These are phyloP conservation scores for Chrysopogon serrulatus DNA, from an alignment of 176 grass and related monocot species.

Conservation along the genomic window DNA sequence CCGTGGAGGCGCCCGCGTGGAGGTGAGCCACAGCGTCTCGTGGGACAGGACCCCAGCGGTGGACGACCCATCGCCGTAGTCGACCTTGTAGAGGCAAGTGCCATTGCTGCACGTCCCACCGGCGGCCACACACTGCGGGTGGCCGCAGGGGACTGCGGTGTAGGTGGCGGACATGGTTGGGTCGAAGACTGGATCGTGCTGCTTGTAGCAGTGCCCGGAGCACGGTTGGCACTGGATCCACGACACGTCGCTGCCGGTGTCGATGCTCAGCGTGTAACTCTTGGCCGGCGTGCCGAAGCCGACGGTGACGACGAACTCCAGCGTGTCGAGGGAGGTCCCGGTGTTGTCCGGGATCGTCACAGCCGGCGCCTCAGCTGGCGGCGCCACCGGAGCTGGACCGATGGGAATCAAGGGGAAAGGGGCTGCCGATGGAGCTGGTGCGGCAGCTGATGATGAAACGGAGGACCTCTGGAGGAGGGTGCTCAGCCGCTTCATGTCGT, in stretches of 20 bases:
- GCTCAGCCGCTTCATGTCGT: conserved; percentile 3
- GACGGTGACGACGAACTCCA: conserved; percentile 53
- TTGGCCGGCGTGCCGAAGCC: conserved; percentile 56
- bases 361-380: not conserved
- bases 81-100: conserved; percentile 36
- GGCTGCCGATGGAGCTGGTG: too few relatives aligned
- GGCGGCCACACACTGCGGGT: conserved; percentile 25
- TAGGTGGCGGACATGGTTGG: conserved; percentile 54
- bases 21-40: conserved; percentile 38
- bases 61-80: conserved; percentile 52
- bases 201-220: conserved; percentile 47
- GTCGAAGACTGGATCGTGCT: conserved; percentile 62
- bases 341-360: conserved; percentile 31
- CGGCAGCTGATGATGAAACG: not conserved
- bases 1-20: not conserved
- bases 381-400: not conserved
- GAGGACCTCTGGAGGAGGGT: not conserved
- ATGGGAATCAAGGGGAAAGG: not conserved
- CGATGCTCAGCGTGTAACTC: conserved; percentile 27
- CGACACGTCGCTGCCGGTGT: conserved; percentile 75
- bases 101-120: not conserved
- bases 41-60: conserved; percentile 39
- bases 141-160: conserved; percentile 22
- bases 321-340: conserved; percentile 21
- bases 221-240: conserved; percentile 84